A percentile compares a stretch with the other conserved stretches of the same genome.
Conservation (phyloP, 2,329 filamentous ascomycete genomes). For the Fusarium udum region DNA sequence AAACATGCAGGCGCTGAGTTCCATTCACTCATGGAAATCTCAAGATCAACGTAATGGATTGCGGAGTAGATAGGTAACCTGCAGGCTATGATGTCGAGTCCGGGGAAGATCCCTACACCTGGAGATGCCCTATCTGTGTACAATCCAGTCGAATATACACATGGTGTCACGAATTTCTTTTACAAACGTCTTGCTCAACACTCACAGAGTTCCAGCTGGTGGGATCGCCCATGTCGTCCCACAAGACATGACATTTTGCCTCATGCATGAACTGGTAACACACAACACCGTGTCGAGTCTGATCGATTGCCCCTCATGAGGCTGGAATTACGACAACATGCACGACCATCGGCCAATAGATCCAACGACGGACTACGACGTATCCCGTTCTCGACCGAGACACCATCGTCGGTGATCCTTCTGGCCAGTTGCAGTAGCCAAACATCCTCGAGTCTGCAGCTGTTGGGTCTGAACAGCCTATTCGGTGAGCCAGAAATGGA, state of each 20-base stretch:
- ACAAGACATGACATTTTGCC: conserved; percentile 1
- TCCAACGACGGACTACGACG: not conserved
- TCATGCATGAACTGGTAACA: conserved; percentile 30
- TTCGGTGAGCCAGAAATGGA: conserved; percentile 16
- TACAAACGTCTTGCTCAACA: not conserved
- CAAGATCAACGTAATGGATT: conserved; percentile 34
- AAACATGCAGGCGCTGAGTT: conserved; percentile 10
- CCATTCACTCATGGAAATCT: conserved; percentile 29
- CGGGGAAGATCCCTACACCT: conserved; percentile 11
- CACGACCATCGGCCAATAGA: not conserved
- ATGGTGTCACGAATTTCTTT: conserved; percentile 8
- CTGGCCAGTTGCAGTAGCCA: conserved; percentile 25
- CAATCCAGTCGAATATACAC: not conserved
- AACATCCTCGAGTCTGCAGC: conserved; percentile 2
- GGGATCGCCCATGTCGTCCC: conserved; percentile 9
- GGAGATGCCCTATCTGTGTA: not conserved
- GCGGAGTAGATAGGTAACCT: conserved; percentile 12
- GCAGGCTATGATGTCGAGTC: not conserved
- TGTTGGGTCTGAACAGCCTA: not conserved
- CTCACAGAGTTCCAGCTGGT: not conserved
- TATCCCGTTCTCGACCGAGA: conserved; percentile 15
- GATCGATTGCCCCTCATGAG: not conserved
- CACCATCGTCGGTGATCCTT: conserved; percentile 12
- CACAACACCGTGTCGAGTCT: conserved; percentile 1
- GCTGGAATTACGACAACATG: conserved; percentile 6